Conservation (phyloP, 1,139 yeast genomes). For the Meyerozyma guilliermondii region DNA sequence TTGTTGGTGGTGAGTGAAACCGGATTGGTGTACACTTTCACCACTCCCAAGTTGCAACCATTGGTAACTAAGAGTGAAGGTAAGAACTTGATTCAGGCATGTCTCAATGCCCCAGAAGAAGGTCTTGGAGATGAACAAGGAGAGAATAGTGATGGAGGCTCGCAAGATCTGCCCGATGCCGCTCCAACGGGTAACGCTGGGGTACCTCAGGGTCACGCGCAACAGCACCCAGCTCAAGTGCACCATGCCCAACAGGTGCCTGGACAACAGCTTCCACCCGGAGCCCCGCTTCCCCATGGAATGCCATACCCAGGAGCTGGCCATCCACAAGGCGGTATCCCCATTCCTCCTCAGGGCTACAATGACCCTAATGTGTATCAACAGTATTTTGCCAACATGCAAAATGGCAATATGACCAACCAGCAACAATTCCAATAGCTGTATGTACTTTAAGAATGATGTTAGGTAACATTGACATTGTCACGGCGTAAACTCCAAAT, state of each 20-base stretch:
- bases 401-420: conserved; percentile 31
- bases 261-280: conserved; percentile 41
- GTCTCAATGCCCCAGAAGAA: conserved; percentile 88
- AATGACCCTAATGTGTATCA: conserved; percentile 47
- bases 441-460: conserved; percentile 1
- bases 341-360: conserved; percentile 43
- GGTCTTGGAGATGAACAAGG: conserved; percentile 56
- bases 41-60: conserved; percentile 97
- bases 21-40: conserved; percentile 96
- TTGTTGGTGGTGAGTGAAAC: conserved; percentile 94
- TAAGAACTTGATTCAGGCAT: conserved; percentile 92
- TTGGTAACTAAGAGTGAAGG: conserved; percentile 96
- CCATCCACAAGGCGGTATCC: conserved; percentile 35
- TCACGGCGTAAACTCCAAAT: too few species aligned
- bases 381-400: conserved; percentile 56
- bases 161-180: conserved; percentile 38
- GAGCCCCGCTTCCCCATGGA: conserved; percentile 42
- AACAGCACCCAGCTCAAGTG: conserved; percentile 25
- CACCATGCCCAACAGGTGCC: conserved; percentile 19
- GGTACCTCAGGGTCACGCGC: conserved; percentile 25
- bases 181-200: conserved; percentile 31
- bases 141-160: conserved; percentile 53
- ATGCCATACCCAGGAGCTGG: conserved; percentile 40
- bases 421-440: conserved; percentile 1
- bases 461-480: background rate